phyloP scores from a whole-genome alignment of 2,329 filamentous ascomycete species.

The Calonectria hongkongensis region DNA sequence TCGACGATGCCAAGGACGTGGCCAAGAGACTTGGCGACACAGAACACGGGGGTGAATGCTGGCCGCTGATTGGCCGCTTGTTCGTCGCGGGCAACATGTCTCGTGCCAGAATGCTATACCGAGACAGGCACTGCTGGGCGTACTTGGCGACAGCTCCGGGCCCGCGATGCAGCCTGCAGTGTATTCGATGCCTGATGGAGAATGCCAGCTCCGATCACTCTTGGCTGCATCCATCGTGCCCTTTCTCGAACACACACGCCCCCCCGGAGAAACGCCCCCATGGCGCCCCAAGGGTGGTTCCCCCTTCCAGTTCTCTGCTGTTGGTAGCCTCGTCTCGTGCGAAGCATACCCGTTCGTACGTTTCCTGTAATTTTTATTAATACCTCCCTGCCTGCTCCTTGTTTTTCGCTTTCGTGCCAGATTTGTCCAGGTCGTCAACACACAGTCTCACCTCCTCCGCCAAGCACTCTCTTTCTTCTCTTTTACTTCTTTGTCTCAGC shows the following conservation, averaged over 20 bases:
- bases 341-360: slow-evolving; percentile 14
- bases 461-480: background rate
- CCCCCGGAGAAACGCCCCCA: background rate
- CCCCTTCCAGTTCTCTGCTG: no score
- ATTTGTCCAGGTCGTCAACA: slow-evolving; percentile 14
- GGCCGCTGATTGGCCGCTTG: slow-evolving; percentile 44
- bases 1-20: slow-evolving; percentile 38
- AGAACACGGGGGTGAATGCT: slow-evolving; percentile 48
- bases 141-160: slow-evolving; percentile 1
- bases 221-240: background rate
- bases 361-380: slow-evolving; percentile 33
- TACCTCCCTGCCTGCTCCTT: slow-evolving; percentile 7
- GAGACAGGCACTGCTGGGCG: slow-evolving; percentile 34
- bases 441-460: background rate
- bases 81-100: slow-evolving; percentile 30
- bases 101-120: slow-evolving; percentile 48
- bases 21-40: slow-evolving; percentile 50
- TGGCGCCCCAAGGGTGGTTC: no score
- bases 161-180: background rate
- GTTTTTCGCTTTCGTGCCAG: slow-evolving; percentile 3
- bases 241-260: background rate
- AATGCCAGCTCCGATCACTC: slow-evolving; percentile 6
- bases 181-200: background rate
- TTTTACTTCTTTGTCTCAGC: slow-evolving; percentile 2
- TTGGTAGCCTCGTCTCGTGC: background rate